phyloP scores from a whole-genome alignment of 116 monocot genomes.

The Dioscorea cayenensis region DNA sequence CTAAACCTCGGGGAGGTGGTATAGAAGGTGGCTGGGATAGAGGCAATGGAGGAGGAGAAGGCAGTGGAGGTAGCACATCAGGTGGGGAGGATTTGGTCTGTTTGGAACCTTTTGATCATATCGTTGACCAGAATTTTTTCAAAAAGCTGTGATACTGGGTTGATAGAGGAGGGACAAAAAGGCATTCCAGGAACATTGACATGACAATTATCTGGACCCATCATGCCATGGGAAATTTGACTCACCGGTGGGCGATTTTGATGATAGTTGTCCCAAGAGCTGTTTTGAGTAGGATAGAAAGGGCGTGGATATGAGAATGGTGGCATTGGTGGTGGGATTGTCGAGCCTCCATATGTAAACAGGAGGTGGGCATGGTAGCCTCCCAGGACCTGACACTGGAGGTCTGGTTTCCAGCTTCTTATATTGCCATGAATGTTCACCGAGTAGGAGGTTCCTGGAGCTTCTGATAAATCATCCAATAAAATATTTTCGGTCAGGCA shows the following conservation, averaged over 20 bases:
- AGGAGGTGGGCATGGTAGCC: constrained; percentile 15
- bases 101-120: constrained; percentile 36
- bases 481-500: neutral
- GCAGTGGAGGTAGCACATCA: constrained; percentile 27
- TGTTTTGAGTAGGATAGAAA: constrained; percentile 28
- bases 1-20: constrained; percentile 75
- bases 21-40: constrained; percentile 33
- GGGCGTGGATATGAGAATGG: constrained; percentile 39
- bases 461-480: constrained; percentile 21
- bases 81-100: constrained; percentile 26
- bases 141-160: constrained; percentile 69
- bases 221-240: constrained; percentile 31
- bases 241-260: constrained; percentile 23
- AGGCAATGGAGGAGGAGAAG: constrained; percentile 61
- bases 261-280: constrained; percentile 43
- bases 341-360: constrained; percentile 28
- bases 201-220: constrained; percentile 27
- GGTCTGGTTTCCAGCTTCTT: constrained; percentile 37
- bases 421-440: constrained; percentile 36
- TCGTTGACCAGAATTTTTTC: constrained; percentile 35
- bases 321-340: constrained; percentile 51
- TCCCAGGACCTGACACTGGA: constrained; percentile 22
- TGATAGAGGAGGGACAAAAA: constrained; percentile 81
- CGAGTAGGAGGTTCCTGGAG: constrained; percentile 21
- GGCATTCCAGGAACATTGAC: constrained; percentile 51